Percentiles rank a stretch among this genome's conserved stretches.
Conservation (phyloP, 306 rosid species). For the Pueraria montana region DNA sequence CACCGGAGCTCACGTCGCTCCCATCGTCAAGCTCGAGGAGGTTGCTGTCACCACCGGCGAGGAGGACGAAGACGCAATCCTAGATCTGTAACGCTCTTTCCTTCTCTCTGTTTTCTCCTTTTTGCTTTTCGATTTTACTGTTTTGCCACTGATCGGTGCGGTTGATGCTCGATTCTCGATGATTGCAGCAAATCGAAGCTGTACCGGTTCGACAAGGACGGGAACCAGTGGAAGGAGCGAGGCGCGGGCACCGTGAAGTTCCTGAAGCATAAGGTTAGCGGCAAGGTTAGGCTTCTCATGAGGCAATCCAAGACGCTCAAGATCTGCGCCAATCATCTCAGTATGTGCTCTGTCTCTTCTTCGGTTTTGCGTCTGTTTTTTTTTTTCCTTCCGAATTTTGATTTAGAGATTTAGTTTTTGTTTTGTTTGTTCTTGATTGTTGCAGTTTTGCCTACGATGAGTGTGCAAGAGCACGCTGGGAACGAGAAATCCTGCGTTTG, state of each 20-base stretch:
- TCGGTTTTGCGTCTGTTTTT: background rate
- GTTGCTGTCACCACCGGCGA: slow-evolving; percentile 93
- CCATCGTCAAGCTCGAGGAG: slow-evolving; percentile 92
- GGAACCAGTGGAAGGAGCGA: slow-evolving; percentile 97
- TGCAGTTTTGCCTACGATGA: slow-evolving; percentile 78
- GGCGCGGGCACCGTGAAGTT: slow-evolving; percentile 94
- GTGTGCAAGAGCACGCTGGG: slow-evolving; percentile 95
- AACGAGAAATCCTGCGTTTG: slow-evolving; percentile 95
- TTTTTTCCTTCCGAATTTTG: background rate
- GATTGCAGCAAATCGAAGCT: slow-evolving; percentile 84
- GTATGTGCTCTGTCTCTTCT: slow-evolving; percentile 48
- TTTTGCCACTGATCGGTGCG: background rate
- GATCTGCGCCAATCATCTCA: slow-evolving; percentile 98
- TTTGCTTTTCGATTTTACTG: background rate
- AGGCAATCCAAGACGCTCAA: slow-evolving; percentile 97
- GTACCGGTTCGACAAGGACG: slow-evolving; percentile 91
- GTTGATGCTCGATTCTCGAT: slow-evolving; percentile 9
- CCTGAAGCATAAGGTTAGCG: slow-evolving; percentile 76
- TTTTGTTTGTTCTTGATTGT: background rate
- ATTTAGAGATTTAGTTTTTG: background rate
- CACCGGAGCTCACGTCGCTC: slow-evolving; percentile 97
- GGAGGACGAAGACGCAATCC: slow-evolving; percentile 80
- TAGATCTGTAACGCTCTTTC: slow-evolving; percentile 75
- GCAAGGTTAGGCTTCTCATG: slow-evolving; percentile 96
- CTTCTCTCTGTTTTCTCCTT: background rate